phyloP scores from a whole-genome alignment of 352 stramenopile genomes.

The Phytophthora multivora region DNA sequence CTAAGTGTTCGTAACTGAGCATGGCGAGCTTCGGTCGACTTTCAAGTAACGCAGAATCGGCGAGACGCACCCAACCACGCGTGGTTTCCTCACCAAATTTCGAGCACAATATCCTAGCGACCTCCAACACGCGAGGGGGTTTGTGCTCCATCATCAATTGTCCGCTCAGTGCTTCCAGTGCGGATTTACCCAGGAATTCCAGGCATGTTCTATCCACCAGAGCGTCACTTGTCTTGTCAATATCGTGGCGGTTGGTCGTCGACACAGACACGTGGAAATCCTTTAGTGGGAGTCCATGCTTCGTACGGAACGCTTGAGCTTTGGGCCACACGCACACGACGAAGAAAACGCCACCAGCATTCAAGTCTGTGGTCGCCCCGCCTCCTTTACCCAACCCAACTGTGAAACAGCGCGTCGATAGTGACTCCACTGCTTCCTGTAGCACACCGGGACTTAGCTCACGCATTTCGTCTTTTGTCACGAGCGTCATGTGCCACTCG shows the following conservation, averaged over 20 bases:
- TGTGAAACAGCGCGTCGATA: slow-evolving; percentile 40
- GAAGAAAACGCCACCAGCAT: slow-evolving; percentile 42
- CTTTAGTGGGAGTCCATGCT: slow-evolving; percentile 45
- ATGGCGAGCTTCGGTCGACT: slow-evolving; percentile 42
- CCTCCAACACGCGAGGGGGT: slow-evolving; percentile 18
- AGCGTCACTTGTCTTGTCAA: slow-evolving; percentile 54
- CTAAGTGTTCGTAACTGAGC: slow-evolving; percentile 36
- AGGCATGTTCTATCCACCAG: slow-evolving; percentile 26
- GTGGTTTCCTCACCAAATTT: slow-evolving; percentile 10
- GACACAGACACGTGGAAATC: slow-evolving; percentile 65
- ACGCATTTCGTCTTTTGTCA: slow-evolving; percentile 58
- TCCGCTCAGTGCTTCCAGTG: slow-evolving; percentile 36
- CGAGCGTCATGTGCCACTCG: slow-evolving; percentile 65
- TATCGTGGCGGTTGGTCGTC: slow-evolving; percentile 42
- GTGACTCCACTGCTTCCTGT: slow-evolving; percentile 33
- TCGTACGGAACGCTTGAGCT: slow-evolving; percentile 48
- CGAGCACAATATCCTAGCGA: slow-evolving; percentile 35
- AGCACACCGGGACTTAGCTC: slow-evolving; percentile 25
- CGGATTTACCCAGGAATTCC: slow-evolving; percentile 23
- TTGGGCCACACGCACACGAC: slow-evolving; percentile 68
- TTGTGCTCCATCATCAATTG: slow-evolving; percentile 41
- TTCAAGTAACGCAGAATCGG: slow-evolving; percentile 31
- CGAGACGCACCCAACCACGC: slow-evolving; percentile 40
- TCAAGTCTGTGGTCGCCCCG: slow-evolving; percentile 11
- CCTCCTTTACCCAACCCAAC: slow-evolving; percentile 44